Percentiles rank a stretch among this genome's conserved stretches.
phyloP scores from a whole-genome alignment of 805 yeast species.

The Zygosaccharomyces bisporus region DNA sequence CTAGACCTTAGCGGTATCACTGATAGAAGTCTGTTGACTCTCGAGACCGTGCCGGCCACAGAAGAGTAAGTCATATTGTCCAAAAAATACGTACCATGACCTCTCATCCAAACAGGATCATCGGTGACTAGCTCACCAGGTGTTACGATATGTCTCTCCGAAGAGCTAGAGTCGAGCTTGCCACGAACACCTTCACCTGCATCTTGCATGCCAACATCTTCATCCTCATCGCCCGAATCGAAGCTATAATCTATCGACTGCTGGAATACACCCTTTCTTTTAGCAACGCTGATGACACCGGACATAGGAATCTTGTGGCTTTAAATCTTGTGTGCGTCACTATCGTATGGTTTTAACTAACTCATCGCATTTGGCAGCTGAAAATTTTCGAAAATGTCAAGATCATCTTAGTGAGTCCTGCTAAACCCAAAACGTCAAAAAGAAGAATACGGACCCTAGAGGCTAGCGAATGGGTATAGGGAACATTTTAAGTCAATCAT shows the following conservation, averaged over 20 bases:
- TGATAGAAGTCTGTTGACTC: conserved; percentile 81
- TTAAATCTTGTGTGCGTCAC: not conserved
- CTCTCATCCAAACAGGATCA: conserved; percentile 97
- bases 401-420: not conserved
- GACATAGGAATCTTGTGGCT: conserved; percentile 16
- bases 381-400: conserved; percentile 19
- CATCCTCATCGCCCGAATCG: conserved; percentile 29
- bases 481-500: not conserved
- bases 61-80: conserved; percentile 78
- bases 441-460: not conserved
- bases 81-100: conserved; percentile 89
- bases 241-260: conserved; percentile 12
- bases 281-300: conserved; percentile 30
- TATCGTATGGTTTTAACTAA: not conserved
- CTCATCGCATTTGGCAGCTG: conserved; percentile 11
- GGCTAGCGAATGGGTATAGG: conserved; percentile 10
- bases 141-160: conserved; percentile 56
- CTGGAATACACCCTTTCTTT: conserved; percentile 30
- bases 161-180: conserved; percentile 27
- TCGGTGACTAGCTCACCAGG: conserved; percentile 97
- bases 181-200: conserved; percentile 33
- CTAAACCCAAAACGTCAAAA: not conserved
- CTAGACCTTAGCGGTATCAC: conserved; percentile 84
- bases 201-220: conserved; percentile 44
- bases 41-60: conserved; percentile 84